Percentiles rank a stretch among this genome's conserved stretches.
phyloP scores from a whole-genome alignment of 2,329 filamentous ascomycete genomes.

The Lecanoromycetidae sp. region DNA sequence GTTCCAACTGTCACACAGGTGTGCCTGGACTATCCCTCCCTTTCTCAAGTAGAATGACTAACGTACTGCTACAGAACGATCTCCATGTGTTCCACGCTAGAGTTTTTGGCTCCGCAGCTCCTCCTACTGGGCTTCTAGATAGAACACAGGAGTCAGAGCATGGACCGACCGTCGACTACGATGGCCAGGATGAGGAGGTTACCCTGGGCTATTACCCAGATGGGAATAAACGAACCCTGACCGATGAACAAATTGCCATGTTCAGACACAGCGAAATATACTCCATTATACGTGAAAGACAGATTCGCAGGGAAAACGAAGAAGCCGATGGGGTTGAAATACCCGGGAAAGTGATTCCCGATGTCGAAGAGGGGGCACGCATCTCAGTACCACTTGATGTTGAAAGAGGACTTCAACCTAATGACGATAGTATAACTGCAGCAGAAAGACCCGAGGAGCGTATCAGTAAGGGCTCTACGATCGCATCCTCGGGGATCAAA shows the following conservation, averaged over 20 bases:
- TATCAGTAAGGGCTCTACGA: neutral
- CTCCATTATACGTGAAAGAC: slow-evolving; percentile 46
- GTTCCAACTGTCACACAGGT: slow-evolving; percentile 5
- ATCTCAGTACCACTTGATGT: neutral
- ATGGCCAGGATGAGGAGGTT: slow-evolving; percentile 35
- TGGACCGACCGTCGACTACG: neutral
- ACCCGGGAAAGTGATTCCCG: neutral
- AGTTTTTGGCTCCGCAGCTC: neutral
- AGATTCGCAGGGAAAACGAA: slow-evolving; percentile 23
- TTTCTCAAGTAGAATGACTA: neutral
- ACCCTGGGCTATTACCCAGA: slow-evolving; percentile 74
- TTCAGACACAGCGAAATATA: slow-evolving; percentile 84
- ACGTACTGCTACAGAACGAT: slow-evolving; percentile 3
- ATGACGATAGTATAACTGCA: neutral
- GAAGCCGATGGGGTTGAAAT: slow-evolving; percentile 13
- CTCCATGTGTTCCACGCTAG: slow-evolving; percentile 7
- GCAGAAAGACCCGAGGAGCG: neutral
- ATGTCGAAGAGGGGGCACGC: neutral
- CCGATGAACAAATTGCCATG: slow-evolving; percentile 79
- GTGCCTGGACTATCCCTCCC: neutral
- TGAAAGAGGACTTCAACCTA: neutral
- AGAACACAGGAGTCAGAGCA: neutral
- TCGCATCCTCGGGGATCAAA: neutral
- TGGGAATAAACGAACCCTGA: slow-evolving; percentile 77
- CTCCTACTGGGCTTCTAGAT: neutral